phyloP scores from a whole-genome alignment of 78 protist genomes.

The Tieghemostelium lacteum region DNA sequence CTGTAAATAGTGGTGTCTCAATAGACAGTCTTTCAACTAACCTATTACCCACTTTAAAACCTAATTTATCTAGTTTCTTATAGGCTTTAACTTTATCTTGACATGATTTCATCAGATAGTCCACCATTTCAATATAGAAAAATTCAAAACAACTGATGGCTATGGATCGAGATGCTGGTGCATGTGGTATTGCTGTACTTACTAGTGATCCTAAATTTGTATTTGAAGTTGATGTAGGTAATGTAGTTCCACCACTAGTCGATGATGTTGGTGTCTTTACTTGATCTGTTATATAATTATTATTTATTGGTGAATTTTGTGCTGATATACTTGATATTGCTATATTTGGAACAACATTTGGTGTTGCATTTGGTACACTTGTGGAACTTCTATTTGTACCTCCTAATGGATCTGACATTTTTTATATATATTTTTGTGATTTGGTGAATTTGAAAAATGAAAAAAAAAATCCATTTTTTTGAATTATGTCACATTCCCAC shows the following conservation, averaged over 20 bases:
- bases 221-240: background rate
- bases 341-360: background rate
- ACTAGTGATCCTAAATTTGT: background rate
- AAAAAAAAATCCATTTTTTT: no score
- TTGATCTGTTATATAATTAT: background rate
- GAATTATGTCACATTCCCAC: no score
- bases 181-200: background rate
- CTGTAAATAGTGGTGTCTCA: conserved; percentile 32
- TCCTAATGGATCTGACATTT: background rate
- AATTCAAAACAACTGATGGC: conserved; percentile 62
- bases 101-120: conserved; percentile 43
- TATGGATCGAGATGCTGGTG: background rate
- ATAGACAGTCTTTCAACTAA: conserved; percentile 56
- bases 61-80: conserved; percentile 56
- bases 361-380: conserved; percentile 18
- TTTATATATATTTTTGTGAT: no score
- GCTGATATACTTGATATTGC: conserved; percentile 7
- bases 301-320: conserved; percentile 22
- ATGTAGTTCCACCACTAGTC: no score
- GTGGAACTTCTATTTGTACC: conserved; percentile 7
- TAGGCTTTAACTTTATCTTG: conserved; percentile 29
- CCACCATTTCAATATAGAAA: conserved; percentile 69
- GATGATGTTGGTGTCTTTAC: background rate
- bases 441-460: no score
- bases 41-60: conserved; percentile 68